A percentile compares a stretch with the other conserved stretches of the same genome.
These are phyloP conservation scores for Claviceps maximensis DNA, from an alignment of 2,329 filamentous ascomycete species.

Conservation along the genomic window DNA sequence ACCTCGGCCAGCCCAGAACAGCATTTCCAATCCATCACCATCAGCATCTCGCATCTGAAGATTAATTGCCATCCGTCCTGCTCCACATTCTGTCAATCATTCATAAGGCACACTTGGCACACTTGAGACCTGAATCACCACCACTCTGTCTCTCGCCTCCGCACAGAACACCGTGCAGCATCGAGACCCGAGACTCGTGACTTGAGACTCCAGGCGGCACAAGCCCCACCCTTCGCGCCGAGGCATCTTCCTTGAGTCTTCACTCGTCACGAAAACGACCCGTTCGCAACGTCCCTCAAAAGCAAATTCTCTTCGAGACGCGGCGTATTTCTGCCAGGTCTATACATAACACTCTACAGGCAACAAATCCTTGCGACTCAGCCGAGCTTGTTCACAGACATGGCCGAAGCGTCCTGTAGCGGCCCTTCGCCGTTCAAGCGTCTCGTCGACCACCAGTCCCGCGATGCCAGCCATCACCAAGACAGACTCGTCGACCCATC, in stretches of 20 bases:
- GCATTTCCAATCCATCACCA: not conserved
- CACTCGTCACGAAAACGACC: not conserved
- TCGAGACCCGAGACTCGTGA: not conserved
- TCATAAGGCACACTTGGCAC: not conserved
- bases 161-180: not conserved
- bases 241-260: not conserved
- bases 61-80: not conserved
- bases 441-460: constrained; percentile 28
- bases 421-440: constrained; percentile 30
- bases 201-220: too few species aligned
- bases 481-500: constrained; percentile 22
- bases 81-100: not conserved
- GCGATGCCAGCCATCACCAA: constrained; percentile 28
- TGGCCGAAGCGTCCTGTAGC: constrained; percentile 30
- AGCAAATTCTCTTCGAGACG: not conserved
- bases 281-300: not conserved
- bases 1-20: not conserved
- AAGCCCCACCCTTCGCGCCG: constrained; percentile 1
- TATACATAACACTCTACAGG: not conserved
- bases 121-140: not conserved
- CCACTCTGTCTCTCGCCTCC: not conserved
- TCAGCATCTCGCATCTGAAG: not conserved
- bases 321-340: not conserved
- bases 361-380: not conserved
- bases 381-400: constrained; percentile 8